Percentiles rank a stretch among this genome's conserved stretches.
Conservation (phyloP, 1,284 basidiomycete species). For the Trichosporon inkin region DNA sequence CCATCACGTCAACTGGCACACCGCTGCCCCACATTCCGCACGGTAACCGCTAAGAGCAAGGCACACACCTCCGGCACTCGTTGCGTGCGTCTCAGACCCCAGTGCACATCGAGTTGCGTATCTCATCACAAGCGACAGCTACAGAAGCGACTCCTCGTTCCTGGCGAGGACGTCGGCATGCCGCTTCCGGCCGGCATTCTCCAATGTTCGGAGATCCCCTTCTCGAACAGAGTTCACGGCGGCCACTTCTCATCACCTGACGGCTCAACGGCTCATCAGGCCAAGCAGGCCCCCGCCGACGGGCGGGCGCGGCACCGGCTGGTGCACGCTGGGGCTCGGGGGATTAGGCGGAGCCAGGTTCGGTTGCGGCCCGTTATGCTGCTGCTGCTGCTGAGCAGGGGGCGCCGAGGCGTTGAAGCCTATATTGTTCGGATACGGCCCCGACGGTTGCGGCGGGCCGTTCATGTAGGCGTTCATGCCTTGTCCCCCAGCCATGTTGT, state of each 20-base stretch:
- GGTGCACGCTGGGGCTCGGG: slow-evolving; percentile 18
- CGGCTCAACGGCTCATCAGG: slow-evolving; percentile 12
- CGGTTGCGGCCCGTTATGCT: not conserved
- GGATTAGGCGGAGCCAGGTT: slow-evolving; percentile 1
- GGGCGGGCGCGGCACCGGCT: slow-evolving; percentile 24
- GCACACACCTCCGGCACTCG: too few species aligned
- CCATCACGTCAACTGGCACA: too few species aligned
- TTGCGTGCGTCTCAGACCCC: too few species aligned
- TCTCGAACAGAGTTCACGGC: not conserved
- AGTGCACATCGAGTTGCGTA: too few species aligned
- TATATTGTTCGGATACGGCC: not conserved
- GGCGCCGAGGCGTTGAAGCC: not conserved
- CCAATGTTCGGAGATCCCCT: too few species aligned
- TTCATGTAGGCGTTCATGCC: not conserved
- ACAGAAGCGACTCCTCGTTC: too few species aligned
- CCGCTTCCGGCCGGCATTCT: too few species aligned
- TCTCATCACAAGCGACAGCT: too few species aligned
- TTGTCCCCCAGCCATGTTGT: not conserved
- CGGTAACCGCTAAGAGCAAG: too few species aligned
- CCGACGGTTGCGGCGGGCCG: not conserved
- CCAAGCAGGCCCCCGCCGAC: slow-evolving; percentile 21
- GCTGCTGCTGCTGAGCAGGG: not conserved
- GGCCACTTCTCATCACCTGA: not conserved
- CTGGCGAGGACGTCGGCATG: too few species aligned
- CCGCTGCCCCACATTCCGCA: too few species aligned